Evolutionary conservation across 768 basidiomycete genomes (phyloP), one percentile per base, ranked within the genome.

Genomic region (Amanita pallidorosea): DNA sequence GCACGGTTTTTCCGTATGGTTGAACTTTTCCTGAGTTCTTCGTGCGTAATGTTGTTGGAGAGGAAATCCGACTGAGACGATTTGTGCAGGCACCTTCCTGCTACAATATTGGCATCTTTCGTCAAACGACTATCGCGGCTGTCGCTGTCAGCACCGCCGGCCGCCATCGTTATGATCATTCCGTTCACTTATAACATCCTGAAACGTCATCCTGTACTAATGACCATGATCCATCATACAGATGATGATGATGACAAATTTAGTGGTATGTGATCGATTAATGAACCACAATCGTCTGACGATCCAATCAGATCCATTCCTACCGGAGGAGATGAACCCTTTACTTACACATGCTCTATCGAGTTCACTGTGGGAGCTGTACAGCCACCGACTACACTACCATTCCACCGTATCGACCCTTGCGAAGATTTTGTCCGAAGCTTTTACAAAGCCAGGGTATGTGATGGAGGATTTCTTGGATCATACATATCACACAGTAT

Each of bases 171-270:
- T 52, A 85, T 93, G 74, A 70, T 89, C 58, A 80, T 99, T 38
- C 93, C 96, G 2, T 89, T 98, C 67, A 82, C 85, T 5, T 98
- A 98, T 69, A 98, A 98, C n/a, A n/a, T n/a, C n/a, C n/a, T 99
- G 58, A 96, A 96, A 64, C 72, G 79, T 7, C 95, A 98, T 64
- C 94, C 94, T 3, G 80, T 83, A 0, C 76, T 93, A 54, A 96
- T 97, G 94, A 69, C 70, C 29, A 88, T 98, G 85, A 88, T 99
- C 33, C 96, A 98, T 63, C 79, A n/a, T n/a, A n/a, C n/a, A n/a
- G n/a, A n/a, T n/a, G n/a, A n/a, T n/a, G n/a, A n/a, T n/a, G n/a
- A n/a, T n/a, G n/a, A n/a, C n/a, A n/a, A n/a, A n/a, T n/a, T n/a
- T n/a, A n/a, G n/a, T n/a, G n/a, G n/a, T n/a, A n/a, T n/a, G n/a